These are phyloP conservation scores for Ceratocystis albifundus DNA, from an alignment of 2,329 filamentous ascomycete species.

Conservation along the genomic window DNA sequence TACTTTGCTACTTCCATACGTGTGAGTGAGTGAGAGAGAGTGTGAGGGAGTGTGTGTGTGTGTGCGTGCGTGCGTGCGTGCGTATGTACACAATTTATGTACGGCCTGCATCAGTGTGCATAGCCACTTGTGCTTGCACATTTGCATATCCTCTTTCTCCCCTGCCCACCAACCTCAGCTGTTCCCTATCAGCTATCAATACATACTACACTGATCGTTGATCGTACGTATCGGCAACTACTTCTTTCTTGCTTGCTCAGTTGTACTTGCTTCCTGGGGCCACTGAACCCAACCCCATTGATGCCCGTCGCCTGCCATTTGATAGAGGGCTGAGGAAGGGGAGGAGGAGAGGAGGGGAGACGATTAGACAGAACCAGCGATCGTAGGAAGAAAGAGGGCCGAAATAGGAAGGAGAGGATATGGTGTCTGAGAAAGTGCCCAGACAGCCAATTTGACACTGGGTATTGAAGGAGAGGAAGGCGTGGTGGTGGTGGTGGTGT, in stretches of 20 bases:
- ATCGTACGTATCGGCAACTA: too few species aligned
- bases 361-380: background rate
- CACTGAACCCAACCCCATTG: background rate
- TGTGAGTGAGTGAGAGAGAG: background rate
- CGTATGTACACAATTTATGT: background rate
- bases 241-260: too few species aligned
- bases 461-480: background rate
- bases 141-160: background rate
- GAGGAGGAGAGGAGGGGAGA: too few species aligned
- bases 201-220: too few species aligned
- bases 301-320: background rate
- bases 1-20: background rate
- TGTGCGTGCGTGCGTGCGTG: background rate
- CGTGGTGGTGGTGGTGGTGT: too few species aligned
- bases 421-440: background rate
- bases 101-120: background rate
- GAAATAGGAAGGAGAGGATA: constrained; percentile 5
- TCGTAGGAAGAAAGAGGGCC: background rate
- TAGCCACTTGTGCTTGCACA: background rate
- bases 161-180: background rate
- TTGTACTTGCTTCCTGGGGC: too few species aligned
- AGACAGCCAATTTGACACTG: background rate
- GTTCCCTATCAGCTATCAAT: background rate
- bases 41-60: too few species aligned
- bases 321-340: too few species aligned